Evolutionary conservation across 306 rosid genomes (phyloP), one percentile per base, ranked within the genome.

Genomic region (Pyrus betulifolia): DNA sequence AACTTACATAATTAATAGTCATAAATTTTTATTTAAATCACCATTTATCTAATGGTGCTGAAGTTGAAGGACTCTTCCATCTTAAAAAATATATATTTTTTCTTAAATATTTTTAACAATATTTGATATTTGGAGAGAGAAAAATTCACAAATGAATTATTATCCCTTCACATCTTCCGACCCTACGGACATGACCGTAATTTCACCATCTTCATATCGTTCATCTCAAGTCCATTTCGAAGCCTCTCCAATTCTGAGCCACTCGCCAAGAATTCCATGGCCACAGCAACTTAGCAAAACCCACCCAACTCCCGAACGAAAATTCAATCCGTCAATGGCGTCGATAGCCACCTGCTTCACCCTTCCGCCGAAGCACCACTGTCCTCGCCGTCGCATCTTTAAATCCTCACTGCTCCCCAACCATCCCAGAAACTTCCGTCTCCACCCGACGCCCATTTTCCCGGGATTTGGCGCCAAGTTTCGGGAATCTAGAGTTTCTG

Each of bases 321-420:
- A 57, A 31, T 31, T 11, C 78, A 66, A 44, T 72, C 1, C 38
- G 74, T 78, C 79, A 51, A 91, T 93, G 98, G 95, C 98, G 12
- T 70, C 83, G 75, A 85, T 89, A 59, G 88, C 90, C 77, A 88
- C 91, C 11, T 89, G 88, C 87, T 87, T 93, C 82, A 80, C 86
- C 7, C 71, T 84, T 25, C 81, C 86, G 1, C 93, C 88, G 38
- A 79, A 44, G 68, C 86, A 86, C 1, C 55, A 49, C 8, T 15
- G 21, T 40, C 83, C 83, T 55, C 81, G 86, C 46, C 84, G 81
- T 40, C 72, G 79, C 74, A 51, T 54, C 19, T 72, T 61, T 69
- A 74, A 81, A 61, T 69, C 83, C 54, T 75, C 90, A 21, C 13
- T 70, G 70, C 78, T 44, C 66, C 30, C 71, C n/a, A 76, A 25